These are phyloP conservation scores for Aspergillus ibericus DNA, from an alignment of 2,329 filamentous ascomycete species.

Conservation along the genomic window DNA sequence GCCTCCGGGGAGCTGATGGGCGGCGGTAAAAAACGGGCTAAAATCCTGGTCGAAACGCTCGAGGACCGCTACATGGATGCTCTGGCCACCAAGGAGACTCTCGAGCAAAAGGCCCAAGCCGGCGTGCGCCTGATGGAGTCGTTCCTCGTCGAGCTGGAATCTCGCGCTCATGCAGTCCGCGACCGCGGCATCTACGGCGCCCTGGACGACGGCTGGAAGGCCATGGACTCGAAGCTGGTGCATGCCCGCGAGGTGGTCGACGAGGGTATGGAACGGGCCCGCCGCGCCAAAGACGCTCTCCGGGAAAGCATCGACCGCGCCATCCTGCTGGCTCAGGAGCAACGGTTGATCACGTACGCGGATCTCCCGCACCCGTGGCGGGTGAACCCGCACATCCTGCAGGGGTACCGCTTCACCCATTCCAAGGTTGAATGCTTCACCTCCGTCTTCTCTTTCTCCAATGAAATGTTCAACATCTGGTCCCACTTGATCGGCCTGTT, in stretches of 20 bases:
- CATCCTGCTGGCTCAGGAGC: constrained; percentile 70
- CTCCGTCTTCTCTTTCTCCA: constrained; percentile 81
- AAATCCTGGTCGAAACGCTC: constrained; percentile 88
- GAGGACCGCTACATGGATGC: constrained; percentile 86
- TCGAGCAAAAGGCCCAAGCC: constrained; percentile 88
- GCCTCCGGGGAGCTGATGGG: constrained; percentile 89
- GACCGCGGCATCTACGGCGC: constrained; percentile 76
- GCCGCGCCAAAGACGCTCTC: constrained; percentile 75
- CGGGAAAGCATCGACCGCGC: constrained; percentile 83
- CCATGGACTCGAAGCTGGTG: constrained; percentile 75
- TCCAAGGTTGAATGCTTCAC: constrained; percentile 85
- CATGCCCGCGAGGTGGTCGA: constrained; percentile 75
- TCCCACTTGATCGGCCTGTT: constrained; percentile 88
- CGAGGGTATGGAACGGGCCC: constrained; percentile 78
- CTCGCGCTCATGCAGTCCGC: constrained; percentile 73
- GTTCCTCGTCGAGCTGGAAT: constrained; percentile 83
- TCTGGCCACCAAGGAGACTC: constrained; percentile 75
- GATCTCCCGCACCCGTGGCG: constrained; percentile 90
- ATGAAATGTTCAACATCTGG: constrained; percentile 98
- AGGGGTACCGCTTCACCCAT: constrained; percentile 90
- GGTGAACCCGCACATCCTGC: constrained; percentile 88
- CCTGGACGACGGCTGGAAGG: constrained; percentile 75
- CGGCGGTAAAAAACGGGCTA: constrained; percentile 77
- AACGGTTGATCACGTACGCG: constrained; percentile 82
- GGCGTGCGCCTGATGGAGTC: constrained; percentile 83